These are phyloP conservation scores for Daldinia grandis DNA, from an alignment of 495 filamentous ascomycete genomes.

Conservation along the genomic window DNA sequence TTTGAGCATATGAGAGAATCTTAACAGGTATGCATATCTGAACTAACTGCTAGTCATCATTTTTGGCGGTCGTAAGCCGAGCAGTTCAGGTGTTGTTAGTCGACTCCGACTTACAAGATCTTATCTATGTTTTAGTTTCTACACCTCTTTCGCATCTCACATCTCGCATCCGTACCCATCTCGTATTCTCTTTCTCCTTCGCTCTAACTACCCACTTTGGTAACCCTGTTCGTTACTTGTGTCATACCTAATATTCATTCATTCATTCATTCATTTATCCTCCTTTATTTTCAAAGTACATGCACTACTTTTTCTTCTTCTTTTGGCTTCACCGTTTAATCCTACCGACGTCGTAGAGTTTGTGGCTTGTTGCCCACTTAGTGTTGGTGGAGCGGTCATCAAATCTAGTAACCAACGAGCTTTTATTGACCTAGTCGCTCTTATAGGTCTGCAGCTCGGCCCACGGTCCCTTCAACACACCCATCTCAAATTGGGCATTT, in stretches of 20 bases:
- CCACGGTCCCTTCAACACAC: conserved; percentile 70
- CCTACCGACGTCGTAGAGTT: conserved; percentile 5
- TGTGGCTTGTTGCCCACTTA: conserved; percentile 7
- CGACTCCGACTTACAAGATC: conserved; percentile 19
- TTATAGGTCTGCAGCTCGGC: conserved; percentile 32
- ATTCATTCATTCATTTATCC: neutral
- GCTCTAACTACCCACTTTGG: conserved; percentile 1
- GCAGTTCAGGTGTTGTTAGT: conserved; percentile 12
- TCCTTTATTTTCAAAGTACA: conserved; percentile 16
- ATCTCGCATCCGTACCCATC: conserved; percentile 14
- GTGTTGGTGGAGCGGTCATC: conserved; percentile 15
- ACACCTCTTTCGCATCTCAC: neutral
- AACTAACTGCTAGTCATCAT: conserved; percentile 4
- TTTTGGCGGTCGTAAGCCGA: conserved; percentile 7
- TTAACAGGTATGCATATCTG: neutral
- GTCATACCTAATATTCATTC: conserved; percentile 1
- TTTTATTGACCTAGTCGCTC: conserved; percentile 24
- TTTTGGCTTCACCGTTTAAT: conserved; percentile 24
- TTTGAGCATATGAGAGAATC: neutral
- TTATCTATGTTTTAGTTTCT: neutral
- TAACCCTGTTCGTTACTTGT: conserved; percentile 13
- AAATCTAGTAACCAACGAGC: conserved; percentile 18
- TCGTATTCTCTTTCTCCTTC: conserved; percentile 18
- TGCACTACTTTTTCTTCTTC: neutral
- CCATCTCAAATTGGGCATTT: conserved; percentile 82